Evolutionary conservation across 2,329 filamentous ascomycete species (phyloP).

Genomic region (Fusarium foetens): DNA sequence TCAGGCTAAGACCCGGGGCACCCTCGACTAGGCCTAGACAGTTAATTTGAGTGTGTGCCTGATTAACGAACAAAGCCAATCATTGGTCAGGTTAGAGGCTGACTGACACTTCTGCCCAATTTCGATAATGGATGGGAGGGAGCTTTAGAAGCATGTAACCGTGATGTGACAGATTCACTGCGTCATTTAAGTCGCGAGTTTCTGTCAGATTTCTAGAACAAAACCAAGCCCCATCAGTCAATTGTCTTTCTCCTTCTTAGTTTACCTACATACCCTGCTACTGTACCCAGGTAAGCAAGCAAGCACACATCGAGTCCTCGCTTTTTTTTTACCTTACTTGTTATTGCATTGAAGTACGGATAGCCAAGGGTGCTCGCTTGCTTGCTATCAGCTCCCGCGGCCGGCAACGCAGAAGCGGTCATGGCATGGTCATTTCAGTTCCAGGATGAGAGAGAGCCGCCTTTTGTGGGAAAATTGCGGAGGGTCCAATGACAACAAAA

Average conservation of each 20-base stretch:
- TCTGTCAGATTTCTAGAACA: slow-evolving; percentile 21
- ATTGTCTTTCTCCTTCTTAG: not conserved
- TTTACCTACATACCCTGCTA: not conserved
- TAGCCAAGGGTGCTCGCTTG: not conserved
- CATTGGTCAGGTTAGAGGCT: slow-evolving; percentile 17
- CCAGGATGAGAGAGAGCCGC: slow-evolving; percentile 25
- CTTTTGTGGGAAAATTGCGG: slow-evolving; percentile 29
- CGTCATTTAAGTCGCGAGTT: slow-evolving; percentile 18
- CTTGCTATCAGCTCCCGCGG: slow-evolving; percentile 25
- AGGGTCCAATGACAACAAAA: slow-evolving; percentile 27
- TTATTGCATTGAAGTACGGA: not conserved
- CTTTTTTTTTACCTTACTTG: not conserved
- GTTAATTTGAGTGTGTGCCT: slow-evolving; percentile 5
- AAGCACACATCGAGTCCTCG: not conserved
- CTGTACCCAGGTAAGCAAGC: not conserved
- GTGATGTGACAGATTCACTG: slow-evolving; percentile 8
- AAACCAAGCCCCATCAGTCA: not conserved
- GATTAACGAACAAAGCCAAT: slow-evolving; percentile 3
- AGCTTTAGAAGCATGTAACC: slow-evolving; percentile 8
- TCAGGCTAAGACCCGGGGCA: slow-evolving; percentile 15
- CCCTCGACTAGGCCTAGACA: slow-evolving; percentile 23
- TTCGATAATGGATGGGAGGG: slow-evolving; percentile 2
- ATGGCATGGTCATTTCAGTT: slow-evolving; percentile 5
- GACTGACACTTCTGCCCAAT: slow-evolving; percentile 25
- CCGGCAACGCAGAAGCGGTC: slow-evolving; percentile 36